Conservation (phyloP, 177 flowering plant genomes). For the Tripterygium wilfordii region DNA sequence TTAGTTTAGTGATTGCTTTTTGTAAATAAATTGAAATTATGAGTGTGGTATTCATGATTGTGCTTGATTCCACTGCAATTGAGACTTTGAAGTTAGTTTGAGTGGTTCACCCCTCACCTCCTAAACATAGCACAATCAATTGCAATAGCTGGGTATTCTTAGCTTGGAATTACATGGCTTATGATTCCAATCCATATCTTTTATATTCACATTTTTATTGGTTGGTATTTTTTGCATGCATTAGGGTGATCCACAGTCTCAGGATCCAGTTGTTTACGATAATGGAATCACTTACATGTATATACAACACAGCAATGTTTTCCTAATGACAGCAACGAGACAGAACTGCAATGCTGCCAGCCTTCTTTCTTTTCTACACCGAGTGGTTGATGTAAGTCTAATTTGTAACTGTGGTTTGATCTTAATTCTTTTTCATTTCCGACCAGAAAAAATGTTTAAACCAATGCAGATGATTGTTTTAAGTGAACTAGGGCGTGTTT, state of each 20-base stretch:
- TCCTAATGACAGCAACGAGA: slow-evolving; percentile 80
- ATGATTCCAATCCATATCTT: not conserved
- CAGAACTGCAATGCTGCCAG: slow-evolving; percentile 99
- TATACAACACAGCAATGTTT: slow-evolving; percentile 89
- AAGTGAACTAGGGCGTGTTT: too few relatives aligned
- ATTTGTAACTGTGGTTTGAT: not conserved
- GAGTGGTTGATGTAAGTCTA: slow-evolving; percentile 82
- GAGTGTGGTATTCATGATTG: too few relatives aligned
- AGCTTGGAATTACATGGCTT: too few relatives aligned
- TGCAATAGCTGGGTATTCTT: too few relatives aligned
- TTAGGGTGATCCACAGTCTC: slow-evolving; percentile 89
- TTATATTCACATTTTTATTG: not conserved
- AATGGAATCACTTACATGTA: slow-evolving; percentile 91
- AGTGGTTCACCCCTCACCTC: too few relatives aligned
- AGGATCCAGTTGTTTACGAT: slow-evolving; percentile 89
- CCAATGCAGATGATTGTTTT: too few relatives aligned
- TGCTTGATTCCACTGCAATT: too few relatives aligned
- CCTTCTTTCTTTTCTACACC: slow-evolving; percentile 84
- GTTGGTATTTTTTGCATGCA: slow-evolving; percentile 4
- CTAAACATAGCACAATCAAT: too few relatives aligned
- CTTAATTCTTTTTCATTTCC: not conserved
- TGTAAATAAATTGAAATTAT: too few relatives aligned
- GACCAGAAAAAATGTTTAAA: not conserved
- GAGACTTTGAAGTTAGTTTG: too few relatives aligned
- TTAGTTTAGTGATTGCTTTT: too few relatives aligned